Evolutionary conservation across 352 stramenopile species (phyloP), one percentile per base, ranked within the genome.

Genomic region (Phytophthora hybrid): DNA sequence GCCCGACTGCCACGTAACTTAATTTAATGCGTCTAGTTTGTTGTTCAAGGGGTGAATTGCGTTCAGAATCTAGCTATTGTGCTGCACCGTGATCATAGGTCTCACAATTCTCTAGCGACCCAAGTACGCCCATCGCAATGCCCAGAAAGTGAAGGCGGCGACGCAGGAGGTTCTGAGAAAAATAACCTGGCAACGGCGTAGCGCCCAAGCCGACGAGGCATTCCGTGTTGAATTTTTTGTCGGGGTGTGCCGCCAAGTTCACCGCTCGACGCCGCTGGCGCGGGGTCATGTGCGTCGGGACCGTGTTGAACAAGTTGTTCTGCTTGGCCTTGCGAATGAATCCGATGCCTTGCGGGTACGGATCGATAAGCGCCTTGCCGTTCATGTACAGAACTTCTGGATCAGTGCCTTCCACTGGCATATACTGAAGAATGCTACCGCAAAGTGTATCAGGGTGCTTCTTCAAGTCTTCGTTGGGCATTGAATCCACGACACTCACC

Each of bases 281-380:
- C 19, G 85, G 85, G n/a, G 74, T 84, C 53, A 94, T 71, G 56
- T 92, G 80, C 0, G 71, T 89, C 49, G 81, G 84, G 9, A 81
- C 59, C 6, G 64, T 54, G 57, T 89, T 88, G 68, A 79, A 87
- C 51, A 87, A 47, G 14, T 71, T 73, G 66, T 89, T 88, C 14
- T 67, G 57, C 16, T 62, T 57, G 0, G 66, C 62, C 13, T 69
- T 80, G 18, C 31, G 71, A 44, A 88, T 73, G 23, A 83, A 89
- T 8, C 82, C 57, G 21, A 76, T 68, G 19, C 69, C 69, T 60
- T 76, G 69, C 31, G 69, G 69, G 26, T 73, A 76, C 21, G 69
- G 69, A 26, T 76, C 69, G 19, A 76, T 76, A 13, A 76, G 44
- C 4, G 69, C 56, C 32, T 76, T 76, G 57, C 69, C 69, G 21